These are phyloP conservation scores for Diaporthe sp. DNA, from an alignment of 2,329 filamentous ascomycete species.

Conservation along the genomic window DNA sequence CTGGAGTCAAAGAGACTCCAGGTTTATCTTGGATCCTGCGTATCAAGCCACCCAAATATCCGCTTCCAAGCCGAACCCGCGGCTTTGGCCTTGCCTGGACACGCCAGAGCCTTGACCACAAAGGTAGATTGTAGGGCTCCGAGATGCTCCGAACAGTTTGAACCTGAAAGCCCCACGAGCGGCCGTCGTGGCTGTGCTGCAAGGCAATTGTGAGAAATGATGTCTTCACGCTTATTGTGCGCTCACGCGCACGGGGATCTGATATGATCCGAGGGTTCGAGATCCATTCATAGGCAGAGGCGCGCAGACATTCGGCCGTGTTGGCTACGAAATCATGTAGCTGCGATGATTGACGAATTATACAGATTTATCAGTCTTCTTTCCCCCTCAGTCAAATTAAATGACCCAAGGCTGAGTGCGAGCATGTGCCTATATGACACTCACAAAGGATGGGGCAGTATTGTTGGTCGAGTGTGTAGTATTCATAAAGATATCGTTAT, in stretches of 20 bases:
- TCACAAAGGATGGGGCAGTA: neutral
- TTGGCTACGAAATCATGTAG: neutral
- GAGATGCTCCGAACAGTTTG: neutral
- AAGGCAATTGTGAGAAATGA: neutral
- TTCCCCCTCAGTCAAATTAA: neutral
- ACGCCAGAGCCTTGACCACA: neutral
- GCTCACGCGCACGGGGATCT: neutral
- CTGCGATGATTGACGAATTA: neutral
- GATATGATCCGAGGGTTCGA: neutral
- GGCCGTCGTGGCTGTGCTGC: neutral
- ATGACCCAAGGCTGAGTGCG: neutral
- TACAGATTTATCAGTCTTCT: neutral
- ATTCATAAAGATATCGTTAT: neutral
- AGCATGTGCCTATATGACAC: neutral
- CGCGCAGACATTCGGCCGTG: neutral
- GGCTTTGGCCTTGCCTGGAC: neutral
- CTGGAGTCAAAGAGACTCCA: neutral
- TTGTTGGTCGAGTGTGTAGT: neutral
- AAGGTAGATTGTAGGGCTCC: neutral
- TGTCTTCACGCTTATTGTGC: neutral
- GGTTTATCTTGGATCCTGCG: neutral
- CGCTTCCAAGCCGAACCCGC: neutral
- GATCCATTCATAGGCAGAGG: neutral
- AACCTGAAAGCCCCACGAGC: neutral
- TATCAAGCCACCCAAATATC: neutral